These are phyloP conservation scores for Candida insectorum DNA, from an alignment of 805 yeast species.

Conservation along the genomic window DNA sequence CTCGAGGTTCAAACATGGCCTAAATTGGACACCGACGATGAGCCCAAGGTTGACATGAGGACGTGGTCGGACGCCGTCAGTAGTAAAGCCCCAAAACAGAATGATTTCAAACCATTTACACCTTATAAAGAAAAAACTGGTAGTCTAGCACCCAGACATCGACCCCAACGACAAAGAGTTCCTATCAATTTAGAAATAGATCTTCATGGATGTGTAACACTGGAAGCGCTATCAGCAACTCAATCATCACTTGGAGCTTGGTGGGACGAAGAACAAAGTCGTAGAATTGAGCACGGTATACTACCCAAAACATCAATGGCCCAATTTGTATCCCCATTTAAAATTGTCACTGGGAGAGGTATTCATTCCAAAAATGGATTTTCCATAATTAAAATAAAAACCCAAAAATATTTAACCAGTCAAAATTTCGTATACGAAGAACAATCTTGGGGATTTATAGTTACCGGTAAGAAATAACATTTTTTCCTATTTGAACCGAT, in stretches of 20 bases:
- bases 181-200: constrained; percentile 33
- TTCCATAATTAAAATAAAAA: constrained; percentile 44
- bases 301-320: constrained; percentile 33
- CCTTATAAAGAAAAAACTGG: too few relatives aligned
- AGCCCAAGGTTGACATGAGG: neutral
- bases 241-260: constrained; percentile 42
- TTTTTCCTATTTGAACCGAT: too few relatives aligned
- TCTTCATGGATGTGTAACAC: constrained; percentile 52
- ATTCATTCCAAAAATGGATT: constrained; percentile 60
- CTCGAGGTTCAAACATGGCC: neutral
- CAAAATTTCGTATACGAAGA: constrained; percentile 46
- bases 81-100: neutral
- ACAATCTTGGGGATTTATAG: constrained; percentile 22
- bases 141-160: too few relatives aligned
- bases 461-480: constrained; percentile 16
- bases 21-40: neutral
- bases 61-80: neutral
- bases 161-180: neutral
- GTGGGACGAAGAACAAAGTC: constrained; percentile 58
- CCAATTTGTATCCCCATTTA: constrained; percentile 39
- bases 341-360: constrained; percentile 67
- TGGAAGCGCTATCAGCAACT: constrained; percentile 43
- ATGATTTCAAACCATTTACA: too few relatives aligned
- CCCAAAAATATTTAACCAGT: constrained; percentile 35
- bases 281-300: constrained; percentile 39